These are phyloP conservation scores for Saccharomyces mikatae DNA, from an alignment of 805 yeast species.

Conservation along the genomic window DNA sequence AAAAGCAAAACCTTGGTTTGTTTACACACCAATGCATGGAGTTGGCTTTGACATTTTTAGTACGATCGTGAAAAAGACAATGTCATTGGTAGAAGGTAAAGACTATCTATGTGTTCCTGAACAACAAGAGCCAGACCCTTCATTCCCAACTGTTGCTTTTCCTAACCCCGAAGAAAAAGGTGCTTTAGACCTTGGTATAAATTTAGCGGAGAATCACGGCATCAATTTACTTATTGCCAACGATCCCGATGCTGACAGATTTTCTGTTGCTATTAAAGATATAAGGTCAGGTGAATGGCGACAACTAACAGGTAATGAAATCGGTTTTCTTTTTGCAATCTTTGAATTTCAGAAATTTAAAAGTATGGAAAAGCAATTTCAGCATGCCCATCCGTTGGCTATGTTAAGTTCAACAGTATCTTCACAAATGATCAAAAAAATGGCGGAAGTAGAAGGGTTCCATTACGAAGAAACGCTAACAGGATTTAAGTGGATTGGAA, in stretches of 20 bases:
- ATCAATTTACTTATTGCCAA: slow-evolving; percentile 66
- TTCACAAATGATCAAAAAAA: slow-evolving; percentile 63
- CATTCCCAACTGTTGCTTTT: slow-evolving; percentile 74
- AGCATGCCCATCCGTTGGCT: slow-evolving; percentile 34
- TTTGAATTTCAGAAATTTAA: slow-evolving; percentile 39
- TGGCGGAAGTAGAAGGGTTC: slow-evolving; percentile 58
- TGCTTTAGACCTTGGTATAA: slow-evolving; percentile 68
- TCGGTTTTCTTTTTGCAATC: slow-evolving; percentile 77
- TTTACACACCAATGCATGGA: slow-evolving; percentile 95
- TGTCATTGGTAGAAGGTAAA: slow-evolving; percentile 32
- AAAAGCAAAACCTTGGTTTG: slow-evolving; percentile 36
- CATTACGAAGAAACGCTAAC: slow-evolving; percentile 76
- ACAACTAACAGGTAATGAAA: slow-evolving; percentile 85
- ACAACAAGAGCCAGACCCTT: slow-evolving; percentile 75
- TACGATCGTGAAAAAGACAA: slow-evolving; percentile 24
- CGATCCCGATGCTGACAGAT: slow-evolving; percentile 97
- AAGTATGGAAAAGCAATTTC: slow-evolving; percentile 20
- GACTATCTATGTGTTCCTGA: slow-evolving; percentile 41
- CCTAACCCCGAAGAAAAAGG: slow-evolving; percentile 97
- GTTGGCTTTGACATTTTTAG: slow-evolving; percentile 66
- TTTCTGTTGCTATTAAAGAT: slow-evolving; percentile 63
- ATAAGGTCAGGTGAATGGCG: slow-evolving; percentile 42
- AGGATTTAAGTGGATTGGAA: slow-evolving; percentile 97
- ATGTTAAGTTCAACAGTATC: slow-evolving; percentile 87
- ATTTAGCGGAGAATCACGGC: slow-evolving; percentile 40